These are phyloP conservation scores for Stropharia rugosoannulata DNA, from an alignment of 768 basidiomycete species.

Conservation along the genomic window DNA sequence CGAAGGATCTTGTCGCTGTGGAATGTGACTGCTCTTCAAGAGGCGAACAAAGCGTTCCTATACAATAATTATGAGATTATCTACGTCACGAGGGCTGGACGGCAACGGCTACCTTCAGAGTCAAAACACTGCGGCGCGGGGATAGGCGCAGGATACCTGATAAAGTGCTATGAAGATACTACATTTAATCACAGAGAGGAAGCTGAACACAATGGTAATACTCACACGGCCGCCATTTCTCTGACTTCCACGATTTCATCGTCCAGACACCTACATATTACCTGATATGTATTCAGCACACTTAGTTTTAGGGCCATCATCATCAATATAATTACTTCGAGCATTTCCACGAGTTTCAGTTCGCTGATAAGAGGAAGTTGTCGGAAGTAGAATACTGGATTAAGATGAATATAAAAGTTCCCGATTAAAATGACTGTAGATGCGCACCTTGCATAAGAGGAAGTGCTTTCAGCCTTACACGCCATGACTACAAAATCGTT, in stretches of 20 bases:
- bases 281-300: conserved; percentile 36
- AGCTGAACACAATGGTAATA: conserved; percentile 2
- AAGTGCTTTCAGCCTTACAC: conserved; percentile 81
- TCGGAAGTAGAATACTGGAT: conserved; percentile 81
- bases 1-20: conserved; percentile 55
- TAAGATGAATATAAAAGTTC: background rate
- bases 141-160: conserved; percentile 84
- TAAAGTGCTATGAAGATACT: conserved; percentile 49
- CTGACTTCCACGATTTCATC: conserved; percentile 90
- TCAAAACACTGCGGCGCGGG: conserved; percentile 72
- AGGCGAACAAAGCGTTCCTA: conserved; percentile 82
- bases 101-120: conserved; percentile 52
- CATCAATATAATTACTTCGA: conserved; percentile 52
- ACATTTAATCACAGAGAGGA: background rate
- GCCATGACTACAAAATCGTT: conserved; percentile 69
- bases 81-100: background rate
- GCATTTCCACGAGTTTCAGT: conserved; percentile 70
- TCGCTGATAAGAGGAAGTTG: conserved; percentile 82
- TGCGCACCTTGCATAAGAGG: conserved; percentile 74
- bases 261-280: conserved; percentile 76
- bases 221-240: conserved; percentile 84
- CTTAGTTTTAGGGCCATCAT: background rate
- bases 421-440: background rate
- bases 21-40: conserved; percentile 66
- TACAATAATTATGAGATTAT: background rate